Base-by-base conservation (phyloP, 495 filamentous ascomycete genomes). In the Lindgomyces ingoldianus region DNA sequence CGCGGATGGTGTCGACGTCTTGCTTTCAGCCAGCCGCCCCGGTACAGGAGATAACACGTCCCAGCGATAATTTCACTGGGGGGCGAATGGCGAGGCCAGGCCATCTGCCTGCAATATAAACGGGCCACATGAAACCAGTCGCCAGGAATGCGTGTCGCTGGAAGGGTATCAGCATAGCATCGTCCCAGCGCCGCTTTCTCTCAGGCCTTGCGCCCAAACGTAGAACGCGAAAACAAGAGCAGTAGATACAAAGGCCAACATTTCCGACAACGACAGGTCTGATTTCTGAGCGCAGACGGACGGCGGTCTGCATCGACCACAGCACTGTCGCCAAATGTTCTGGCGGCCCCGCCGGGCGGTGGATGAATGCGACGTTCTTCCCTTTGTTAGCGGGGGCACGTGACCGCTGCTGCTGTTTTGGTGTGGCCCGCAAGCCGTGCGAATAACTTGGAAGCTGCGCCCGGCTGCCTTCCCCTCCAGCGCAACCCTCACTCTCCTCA, bases 51-150 rank as follows among this genome's bases (percentile, higher is more conserved):
- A 49, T 39, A 39, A 30, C 39, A 14, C 9, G 19, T 9, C 9
- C 11, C 11, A 48, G 45, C 45, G 22, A 4, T 14, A 22, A 65
- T 60, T 65, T 60, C 56, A 21, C 29, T 14, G 36, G 12, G 19
- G 50, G 36, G 56, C 55, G 55, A 65, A 47, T 54, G 51, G 50
- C 39, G 24, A n/a, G 19, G 42, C 39, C 41, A 18, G 19, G 46
- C 29, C 1, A 45, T 52, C 33, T 25, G 48, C 29, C 47, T 44
- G 58, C 44, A 65, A 65, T 65, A 51, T 65, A 61, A 53, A 48
- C 48, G 48, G 49, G 56, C 49, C 30, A 54, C 55, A 65, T 65
- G 63, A 65, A 65, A 65, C 63, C 47, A 21, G 41, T 22, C 8
- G 27, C 58, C 36, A 49, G 47, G 58, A 54, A 62, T 62, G 58